Base-by-base conservation (phyloP, 352 stramenopile species). In the Pythium chondricola region DNA sequence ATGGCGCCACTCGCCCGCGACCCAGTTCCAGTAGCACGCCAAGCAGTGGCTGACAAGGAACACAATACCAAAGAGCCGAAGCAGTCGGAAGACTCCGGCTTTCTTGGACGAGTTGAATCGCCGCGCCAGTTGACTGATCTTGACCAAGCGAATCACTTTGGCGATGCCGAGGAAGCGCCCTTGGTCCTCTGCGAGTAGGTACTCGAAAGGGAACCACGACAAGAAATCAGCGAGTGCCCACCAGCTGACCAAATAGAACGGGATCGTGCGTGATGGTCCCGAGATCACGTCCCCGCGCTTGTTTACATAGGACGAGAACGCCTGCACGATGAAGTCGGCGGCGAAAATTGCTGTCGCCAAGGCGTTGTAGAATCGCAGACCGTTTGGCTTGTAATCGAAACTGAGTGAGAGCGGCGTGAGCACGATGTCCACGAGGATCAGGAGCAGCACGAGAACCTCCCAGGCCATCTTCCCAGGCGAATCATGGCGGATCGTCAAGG, bases 201-300 rank as follows among this genome's bases (percentile, higher is more conserved):
- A 55, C 26, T 85, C 72, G 31, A 87, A 83, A 6, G 73, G 75
- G 41, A 87, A 83, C 70, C 70, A 87, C 30, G 69, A 77, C n/a
- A 87, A 58, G 21, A 87, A 77, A 29, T 87, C 75, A 0, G 71
- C 67, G 5, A 85, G 25, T 2, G 73, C 75, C 72, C 72, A 82
- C 10, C 65, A 35, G 43, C 73, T 83, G 9, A 71, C 13, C 13
- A 87, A 25, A 45, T 87, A 87, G 52, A 84, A 64, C 13, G 39
- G 51, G 1, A 62, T 43, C 3, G 75, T 87, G 24, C 62, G 52
- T 6, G 36, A 47, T 0, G 71, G 69, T 0, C 71, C 75, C 0
- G 71, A 83, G 21, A 87, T 43, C n/a, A 87, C 32, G 22, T 71
- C 58, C 13, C 75, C 72, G 20, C 69, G 66, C 22, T 69, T 59